Evolutionary conservation across 129 eudicot genomes (phyloP).

Genomic region (Daucus carota): DH1_v3.0 NC_030382.2:21550501-21551000

Average conservation of each 20-base stretch:
- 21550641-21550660: slow-evolving; percentile 71
- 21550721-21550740: neutral
- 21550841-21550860: neutral
- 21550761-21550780: slow-evolving; percentile 2
- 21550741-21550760: neutral
- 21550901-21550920: no score
- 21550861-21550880: neutral
- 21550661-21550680: neutral
- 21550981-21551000: no score
- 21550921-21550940: no score
- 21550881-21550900: no score
- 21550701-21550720: neutral
- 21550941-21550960: no score
- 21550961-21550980: no score
- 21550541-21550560: slow-evolving; percentile 77
- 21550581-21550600: slow-evolving; percentile 89
- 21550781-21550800: neutral
- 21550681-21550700: neutral
- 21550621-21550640: slow-evolving; percentile 84
- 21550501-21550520: neutral
- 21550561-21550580: slow-evolving; percentile 71
- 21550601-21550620: slow-evolving; percentile 77
- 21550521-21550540: slow-evolving; percentile 69
- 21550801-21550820: neutral
- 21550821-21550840: neutral